phyloP scores from a whole-genome alignment of 139 green algal species.

The Limnomonas spitsbergensis region DNA sequence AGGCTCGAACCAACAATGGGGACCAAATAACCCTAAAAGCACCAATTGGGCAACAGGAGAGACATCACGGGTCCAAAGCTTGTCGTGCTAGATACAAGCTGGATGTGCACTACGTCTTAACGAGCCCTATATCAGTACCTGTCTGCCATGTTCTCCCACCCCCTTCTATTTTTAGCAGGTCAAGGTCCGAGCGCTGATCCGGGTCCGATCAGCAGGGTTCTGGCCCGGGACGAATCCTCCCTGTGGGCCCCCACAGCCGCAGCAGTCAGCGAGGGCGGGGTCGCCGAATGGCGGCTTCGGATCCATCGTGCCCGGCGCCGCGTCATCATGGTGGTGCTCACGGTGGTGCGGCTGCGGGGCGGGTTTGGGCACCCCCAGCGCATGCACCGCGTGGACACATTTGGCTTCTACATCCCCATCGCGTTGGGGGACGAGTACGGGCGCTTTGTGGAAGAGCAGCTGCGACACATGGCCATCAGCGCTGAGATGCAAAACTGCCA shows the following conservation, averaged over 20 bases:
- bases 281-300: constrained; percentile 11
- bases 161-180: too few relatives aligned
- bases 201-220: too few relatives aligned
- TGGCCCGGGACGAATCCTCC: not conserved
- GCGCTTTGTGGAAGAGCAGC: constrained; percentile 6
- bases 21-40: too few relatives aligned
- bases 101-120: too few relatives aligned
- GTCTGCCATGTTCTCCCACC: too few relatives aligned
- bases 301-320: constrained; percentile 27
- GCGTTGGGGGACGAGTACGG: not conserved
- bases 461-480: not conserved
- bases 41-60: too few relatives aligned
- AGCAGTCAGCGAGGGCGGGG: not conserved
- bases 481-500: not conserved
- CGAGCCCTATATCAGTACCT: too few relatives aligned
- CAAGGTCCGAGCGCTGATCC: too few relatives aligned
- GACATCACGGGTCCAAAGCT: too few relatives aligned
- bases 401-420: constrained; percentile 20
- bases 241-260: not conserved
- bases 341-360: not conserved
- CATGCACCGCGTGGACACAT: constrained; percentile 15
- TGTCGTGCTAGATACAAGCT: too few relatives aligned
- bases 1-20: too few relatives aligned
- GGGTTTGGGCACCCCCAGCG: not conserved
- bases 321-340: constrained; percentile 13